phyloP scores from a whole-genome alignment of 768 basidiomycete species.

The Pisolithus marmoratus region DNA sequence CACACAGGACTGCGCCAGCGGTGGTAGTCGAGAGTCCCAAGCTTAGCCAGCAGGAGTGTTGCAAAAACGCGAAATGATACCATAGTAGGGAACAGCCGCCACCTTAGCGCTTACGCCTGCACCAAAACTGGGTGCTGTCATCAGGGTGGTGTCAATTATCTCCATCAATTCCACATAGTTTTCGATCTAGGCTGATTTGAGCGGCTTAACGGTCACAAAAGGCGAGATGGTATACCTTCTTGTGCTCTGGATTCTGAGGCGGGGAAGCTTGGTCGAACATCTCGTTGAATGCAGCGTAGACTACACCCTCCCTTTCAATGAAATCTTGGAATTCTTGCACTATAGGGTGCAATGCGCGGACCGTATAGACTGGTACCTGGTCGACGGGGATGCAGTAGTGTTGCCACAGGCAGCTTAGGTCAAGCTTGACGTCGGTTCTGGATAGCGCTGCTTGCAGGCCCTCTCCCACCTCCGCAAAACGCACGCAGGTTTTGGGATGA shows the following conservation, averaged over 20 bases:
- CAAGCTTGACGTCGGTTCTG: background rate
- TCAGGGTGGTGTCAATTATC: background rate
- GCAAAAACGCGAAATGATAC: background rate
- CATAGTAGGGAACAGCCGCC: background rate
- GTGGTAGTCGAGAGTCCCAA: conserved; percentile 51
- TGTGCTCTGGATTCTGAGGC: background rate
- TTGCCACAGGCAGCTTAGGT: background rate
- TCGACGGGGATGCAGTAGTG: conserved; percentile 21
- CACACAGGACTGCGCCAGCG: conserved; percentile 59
- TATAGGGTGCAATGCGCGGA: conserved; percentile 3
- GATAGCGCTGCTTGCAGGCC: background rate
- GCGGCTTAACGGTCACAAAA: background rate
- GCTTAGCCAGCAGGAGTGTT: conserved; percentile 45
- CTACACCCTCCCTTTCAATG: conserved; percentile 16
- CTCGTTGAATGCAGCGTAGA: conserved; percentile 9
- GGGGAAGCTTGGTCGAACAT: background rate
- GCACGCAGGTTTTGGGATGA: background rate
- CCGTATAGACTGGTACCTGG: background rate
- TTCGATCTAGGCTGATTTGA: background rate
- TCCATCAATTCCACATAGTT: conserved; percentile 2
- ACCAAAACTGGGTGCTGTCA: background rate
- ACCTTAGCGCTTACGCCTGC: background rate
- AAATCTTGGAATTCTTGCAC: conserved; percentile 15
- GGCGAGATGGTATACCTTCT: background rate
- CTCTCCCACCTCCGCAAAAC: background rate